A percentile compares a stretch with the other conserved stretches of the same genome.
Evolutionary conservation across 2,329 filamentous ascomycete genomes (phyloP).

Genomic region (Fusarium tjaetaba): DNA sequence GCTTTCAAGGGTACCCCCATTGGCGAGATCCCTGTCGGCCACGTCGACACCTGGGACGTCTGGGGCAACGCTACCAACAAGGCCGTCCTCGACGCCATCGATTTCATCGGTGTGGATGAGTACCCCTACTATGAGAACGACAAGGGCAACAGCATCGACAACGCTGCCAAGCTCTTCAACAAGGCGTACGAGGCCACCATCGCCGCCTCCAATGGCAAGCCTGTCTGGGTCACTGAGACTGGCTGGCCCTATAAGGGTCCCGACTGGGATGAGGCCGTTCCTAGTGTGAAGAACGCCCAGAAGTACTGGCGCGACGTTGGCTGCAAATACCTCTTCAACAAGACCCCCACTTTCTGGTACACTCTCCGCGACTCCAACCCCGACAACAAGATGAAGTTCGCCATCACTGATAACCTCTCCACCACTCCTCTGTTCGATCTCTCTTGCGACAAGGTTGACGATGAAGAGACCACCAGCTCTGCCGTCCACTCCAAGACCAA

Average conservation of each 20-base stretch:
- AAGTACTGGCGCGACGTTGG: conserved; percentile 71
- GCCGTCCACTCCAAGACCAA: conserved; percentile 37
- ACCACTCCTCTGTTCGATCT: conserved; percentile 64
- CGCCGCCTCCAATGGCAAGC: conserved; percentile 60
- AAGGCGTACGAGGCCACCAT: conserved; percentile 56
- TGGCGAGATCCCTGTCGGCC: conserved; percentile 64
- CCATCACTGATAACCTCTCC: conserved; percentile 63
- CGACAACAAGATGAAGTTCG: conserved; percentile 67
- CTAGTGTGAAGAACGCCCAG: conserved; percentile 68
- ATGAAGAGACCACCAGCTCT: conserved; percentile 32
- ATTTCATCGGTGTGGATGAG: conserved; percentile 73
- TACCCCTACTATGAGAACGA: conserved; percentile 73
- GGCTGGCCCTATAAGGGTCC: conserved; percentile 70
- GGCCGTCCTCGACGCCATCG: conserved; percentile 68
- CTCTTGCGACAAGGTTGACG: conserved; percentile 56
- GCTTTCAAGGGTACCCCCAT: conserved; percentile 61
- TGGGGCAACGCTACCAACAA: conserved; percentile 70
- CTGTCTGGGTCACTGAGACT: conserved; percentile 71
- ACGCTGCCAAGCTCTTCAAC: conserved; percentile 65
- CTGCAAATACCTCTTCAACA: conserved; percentile 66
- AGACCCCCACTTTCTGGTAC: conserved; percentile 70
- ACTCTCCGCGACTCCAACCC: conserved; percentile 69
- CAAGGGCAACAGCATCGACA: conserved; percentile 65
- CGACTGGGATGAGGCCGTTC: conserved; percentile 63
- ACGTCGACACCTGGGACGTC: conserved; percentile 75